Percentiles rank a stretch among this genome's conserved stretches.
Conservation (phyloP, 495 filamentous ascomycete genomes). For the Daldinia vernicosa region DNA sequence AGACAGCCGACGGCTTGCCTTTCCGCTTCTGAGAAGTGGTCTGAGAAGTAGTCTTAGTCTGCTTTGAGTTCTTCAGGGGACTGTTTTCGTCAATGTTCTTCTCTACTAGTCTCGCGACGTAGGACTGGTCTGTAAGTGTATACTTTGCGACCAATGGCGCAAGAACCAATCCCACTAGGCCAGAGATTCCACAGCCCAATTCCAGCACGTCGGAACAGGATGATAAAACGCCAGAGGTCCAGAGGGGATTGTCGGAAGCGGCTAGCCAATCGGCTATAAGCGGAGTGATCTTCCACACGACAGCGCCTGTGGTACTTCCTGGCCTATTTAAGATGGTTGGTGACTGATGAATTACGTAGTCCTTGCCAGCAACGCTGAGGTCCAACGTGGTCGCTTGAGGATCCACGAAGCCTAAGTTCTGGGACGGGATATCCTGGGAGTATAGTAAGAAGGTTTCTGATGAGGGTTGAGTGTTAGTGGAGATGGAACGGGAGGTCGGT, state of each 20-base stretch:
- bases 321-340: constrained; percentile 79
- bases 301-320: constrained; percentile 91
- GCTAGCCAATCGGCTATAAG: constrained; percentile 84
- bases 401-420: constrained; percentile 87
- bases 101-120: constrained; percentile 76
- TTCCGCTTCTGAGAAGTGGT: constrained; percentile 38
- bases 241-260: constrained; percentile 70
- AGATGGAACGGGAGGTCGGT: constrained; percentile 15
- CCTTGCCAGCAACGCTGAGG: constrained; percentile 70
- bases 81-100: constrained; percentile 77
- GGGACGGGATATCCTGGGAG: constrained; percentile 75
- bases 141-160: constrained; percentile 70
- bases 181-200: constrained; percentile 87
- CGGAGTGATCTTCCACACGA: constrained; percentile 87
- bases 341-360: constrained; percentile 85
- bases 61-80: background rate
- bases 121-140: constrained; percentile 87
- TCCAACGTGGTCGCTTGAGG: constrained; percentile 70
- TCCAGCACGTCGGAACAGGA: constrained; percentile 72
- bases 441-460: constrained; percentile 89
- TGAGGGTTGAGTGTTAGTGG: background rate
- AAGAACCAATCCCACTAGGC: constrained; percentile 73
- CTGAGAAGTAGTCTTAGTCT: constrained; percentile 13
- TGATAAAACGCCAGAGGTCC: constrained; percentile 63
- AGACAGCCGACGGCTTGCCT: constrained; percentile 23